Evolutionary conservation across 176 grass and related monocot species (phyloP).

Genomic region (Alloteropsis semialata): DNA sequence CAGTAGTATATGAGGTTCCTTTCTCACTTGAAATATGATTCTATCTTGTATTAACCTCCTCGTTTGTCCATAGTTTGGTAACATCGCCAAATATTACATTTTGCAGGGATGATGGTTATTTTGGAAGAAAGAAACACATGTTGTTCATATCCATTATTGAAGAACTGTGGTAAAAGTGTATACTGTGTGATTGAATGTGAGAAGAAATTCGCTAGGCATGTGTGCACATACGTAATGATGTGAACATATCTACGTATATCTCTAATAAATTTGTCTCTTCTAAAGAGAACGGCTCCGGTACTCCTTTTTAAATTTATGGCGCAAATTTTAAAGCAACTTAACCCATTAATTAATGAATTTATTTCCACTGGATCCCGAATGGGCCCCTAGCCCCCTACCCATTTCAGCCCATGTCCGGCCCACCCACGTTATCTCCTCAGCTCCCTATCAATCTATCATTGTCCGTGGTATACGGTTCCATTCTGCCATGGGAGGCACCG

Average conservation of each 20-base stretch:
- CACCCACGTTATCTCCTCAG: no score
- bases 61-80: not conserved
- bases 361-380: no score
- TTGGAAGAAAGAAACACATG: not conserved
- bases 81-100: not conserved
- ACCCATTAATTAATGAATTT: no score
- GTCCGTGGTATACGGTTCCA: no score
- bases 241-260: not conserved
- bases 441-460: no score
- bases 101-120: not conserved
- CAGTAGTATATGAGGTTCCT: conserved; percentile 31
- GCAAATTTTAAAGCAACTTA: no score
- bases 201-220: not conserved
- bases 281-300: no score
- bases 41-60: not conserved
- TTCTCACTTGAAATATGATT: not conserved
- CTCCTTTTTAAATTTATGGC: no score
- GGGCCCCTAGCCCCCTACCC: no score
- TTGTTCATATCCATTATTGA: not conserved
- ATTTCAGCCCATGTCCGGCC: no score
- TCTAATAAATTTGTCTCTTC: no score
- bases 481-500: no score
- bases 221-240: not conserved
- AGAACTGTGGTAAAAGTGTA: not conserved
- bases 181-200: not conserved